Evolutionary conservation across 176 grass and related monocot genomes (phyloP), one percentile per base, ranked within the genome.

Genomic region (Avena eriantha): DNA sequence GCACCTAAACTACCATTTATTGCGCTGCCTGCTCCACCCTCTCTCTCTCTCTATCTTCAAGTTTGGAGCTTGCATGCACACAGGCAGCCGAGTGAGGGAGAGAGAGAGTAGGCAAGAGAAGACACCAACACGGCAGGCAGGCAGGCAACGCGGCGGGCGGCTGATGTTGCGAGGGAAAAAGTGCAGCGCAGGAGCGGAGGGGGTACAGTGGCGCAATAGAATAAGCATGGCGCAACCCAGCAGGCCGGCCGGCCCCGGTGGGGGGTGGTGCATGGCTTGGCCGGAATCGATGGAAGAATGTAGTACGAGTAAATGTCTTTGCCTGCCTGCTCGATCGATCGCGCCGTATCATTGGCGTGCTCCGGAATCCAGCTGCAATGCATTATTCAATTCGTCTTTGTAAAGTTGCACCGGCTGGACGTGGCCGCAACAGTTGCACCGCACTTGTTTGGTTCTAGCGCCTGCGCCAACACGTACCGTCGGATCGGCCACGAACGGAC

Each of bases 1-100:
- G 74, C 87, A 83, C 85, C 96, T 41, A 88, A 91, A 89, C 87
- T 91, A 48, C 82, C 90, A 92, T 94, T 98, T 92, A 95, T 88
- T 95, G 83, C 91, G 86, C 83, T 78, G 31, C 70, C 57, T 47
- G 58, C 73, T 45, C 49, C 24, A 80, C n/a, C n/a, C 4, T 31
- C 35, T 80, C 59, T 29, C 23, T 66, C 22, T 73, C 64, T 23
- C 56, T 50, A 76, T 73, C 79, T 73, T 36, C 50, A 58, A 1
- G 66, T 55, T 64, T 66, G 75, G 51, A 14, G 39, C 43, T 26
- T 46, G 21, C 79, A 47, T 46, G 21, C 79, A 47, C 60, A 29
- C 29, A 29, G 29, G 29, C 29, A 54, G 8, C 18, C 80, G 60
- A 67, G 86, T 9, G 86, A 69, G 24, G 0, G 55, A 75, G 26